A percentile compares a stretch with the other conserved stretches of the same genome.
These are phyloP conservation scores for Sideroxylon spinosum DNA, from an alignment of 179 eudicot species.

Conservation along the genomic window DNA sequence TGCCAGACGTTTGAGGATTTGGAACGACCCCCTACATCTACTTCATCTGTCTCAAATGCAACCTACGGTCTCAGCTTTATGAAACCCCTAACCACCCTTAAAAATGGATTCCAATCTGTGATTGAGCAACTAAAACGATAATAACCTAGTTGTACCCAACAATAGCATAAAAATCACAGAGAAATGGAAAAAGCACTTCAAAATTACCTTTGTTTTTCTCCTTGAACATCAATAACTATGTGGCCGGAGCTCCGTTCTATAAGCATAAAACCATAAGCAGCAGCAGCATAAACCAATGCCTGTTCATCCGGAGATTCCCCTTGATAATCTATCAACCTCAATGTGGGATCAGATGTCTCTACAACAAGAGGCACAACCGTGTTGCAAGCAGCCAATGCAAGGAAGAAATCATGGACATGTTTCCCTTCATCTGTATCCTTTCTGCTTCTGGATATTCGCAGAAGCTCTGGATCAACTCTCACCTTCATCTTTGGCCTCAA, in stretches of 20 bases:
- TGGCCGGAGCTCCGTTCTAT: slow-evolving; percentile 93
- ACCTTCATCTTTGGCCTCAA: slow-evolving; percentile 88
- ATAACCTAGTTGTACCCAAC: neutral
- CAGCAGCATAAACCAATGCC: slow-evolving; percentile 97
- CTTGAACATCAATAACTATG: slow-evolving; percentile 83
- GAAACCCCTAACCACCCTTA: neutral
- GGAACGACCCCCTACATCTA: neutral
- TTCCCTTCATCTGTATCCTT: slow-evolving; percentile 46
- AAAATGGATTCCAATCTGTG: slow-evolving; percentile 2
- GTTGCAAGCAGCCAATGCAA: slow-evolving; percentile 95
- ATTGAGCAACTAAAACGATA: neutral
- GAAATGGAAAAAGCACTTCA: slow-evolving; percentile 2
- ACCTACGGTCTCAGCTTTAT: neutral
- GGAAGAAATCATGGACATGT: slow-evolving; percentile 62
- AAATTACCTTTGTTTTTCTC: slow-evolving; percentile 76
- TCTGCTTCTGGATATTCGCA: slow-evolving; percentile 36
- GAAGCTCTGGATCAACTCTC: slow-evolving; percentile 69
- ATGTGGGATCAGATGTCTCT: slow-evolving; percentile 54
- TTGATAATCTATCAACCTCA: slow-evolving; percentile 74
- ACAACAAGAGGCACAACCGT: slow-evolving; percentile 86
- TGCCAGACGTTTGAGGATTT: neutral
- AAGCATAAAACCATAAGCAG: slow-evolving; percentile 88
- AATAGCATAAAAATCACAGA: neutral
- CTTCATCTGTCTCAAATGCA: neutral
- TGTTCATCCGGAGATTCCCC: slow-evolving; percentile 99